Evolutionary conservation across 805 yeast genomes (phyloP), one percentile per base, ranked within the genome.

Genomic region (Ogataea salicorniae): DNA sequence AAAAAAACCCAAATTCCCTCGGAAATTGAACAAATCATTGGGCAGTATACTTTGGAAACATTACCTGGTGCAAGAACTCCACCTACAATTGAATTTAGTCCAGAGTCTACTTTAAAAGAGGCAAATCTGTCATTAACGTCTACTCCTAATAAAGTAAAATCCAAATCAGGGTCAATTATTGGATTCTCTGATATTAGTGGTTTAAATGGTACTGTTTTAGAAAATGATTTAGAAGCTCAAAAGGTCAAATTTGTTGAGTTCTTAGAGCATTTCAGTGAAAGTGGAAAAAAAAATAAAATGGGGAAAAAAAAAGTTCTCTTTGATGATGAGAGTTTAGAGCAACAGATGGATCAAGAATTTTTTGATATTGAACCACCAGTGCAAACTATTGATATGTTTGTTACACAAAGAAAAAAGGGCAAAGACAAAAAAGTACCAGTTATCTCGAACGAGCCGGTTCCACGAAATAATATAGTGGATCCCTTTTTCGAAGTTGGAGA

Each of bases 11-110:
- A 40, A 46, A 39, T 16, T n/a, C 26, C 6, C 26, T 16, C 20
- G 41, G 33, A 18, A 16, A 18, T 38, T 4, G 42, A 43, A 4
- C 45, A 49, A 23, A 43, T 50, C 16, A 55, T 57, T 4, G 57
- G 59, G 5, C 54, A 57, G 31, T 37, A 42, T 4, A 55, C 59
- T 6, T 43, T 57, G 22, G 57, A 53, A 3, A 44, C 40, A 6
- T 46, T 57, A 18, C 60, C 60, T 3, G 60, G 60, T 2, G 47
- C 56, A 9, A 41, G 33, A 29, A 55, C 60, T 13, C 60, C 60
- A 3, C 55, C 57, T 6, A 37, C 43, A n/a, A 37, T 39, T 17
- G 50, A 44, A 14, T 50, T 46, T 43, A 55, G 57, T 33, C 46
- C 59, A 6, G 45, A 47, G 22, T 47, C 57, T 6, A 45, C 42